Base-by-base conservation (phyloP, 2,329 filamentous ascomycete genomes). In the Fusarium domesticum region DNA sequence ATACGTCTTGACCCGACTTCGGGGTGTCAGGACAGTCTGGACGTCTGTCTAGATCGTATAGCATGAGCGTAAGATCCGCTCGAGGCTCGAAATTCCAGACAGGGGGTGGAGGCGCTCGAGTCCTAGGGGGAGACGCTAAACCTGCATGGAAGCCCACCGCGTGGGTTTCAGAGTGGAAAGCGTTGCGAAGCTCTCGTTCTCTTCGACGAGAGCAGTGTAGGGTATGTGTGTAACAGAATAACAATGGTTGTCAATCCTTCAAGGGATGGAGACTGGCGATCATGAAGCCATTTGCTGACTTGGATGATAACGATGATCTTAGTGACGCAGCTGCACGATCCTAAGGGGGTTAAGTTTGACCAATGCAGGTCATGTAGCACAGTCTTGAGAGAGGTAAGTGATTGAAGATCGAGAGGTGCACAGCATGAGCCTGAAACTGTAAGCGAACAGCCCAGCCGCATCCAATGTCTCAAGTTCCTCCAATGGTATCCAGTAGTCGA, bases 131-230 rank as follows among this genome's bases (percentile, higher is more conserved):
- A 46, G 34, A 30, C 45, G 45, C 53, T 59, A 59, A 45, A 49
- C 53, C 44, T 55, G 53, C 56, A 52, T 45, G 47, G 56, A 58
- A 52, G 45, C 43, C 46, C 51, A 56, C 53, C 56, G 55, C 51
- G 51, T 59, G 56, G 56, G 39, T 46, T 46, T 51, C 44, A 45
- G 45, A 45, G 53, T 37, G 35, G 38, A 35, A 32, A 37, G 36
- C 19, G 5, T n/a, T 30, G 12, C 15, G 17, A n/a, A 42, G 43
- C 41, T 41, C 48, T 37, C 31, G 41, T 38, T 34, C 19, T 35
- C 16, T 35, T 35, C 19, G 10, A 15, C 35, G 23, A 31, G 30
- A 35, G 35, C 16, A 32, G 34, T 56, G 48, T 54, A 58, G 51
- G 53, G 56, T 57, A 59, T 28, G 18, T n/a, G n/a, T n/a, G n/a